Percentiles rank a stretch among this genome's conserved stretches.
Conservation (phyloP, 2,329 filamentous ascomycete genomes). For the Ophiostoma novo-ulmi region DNA sequence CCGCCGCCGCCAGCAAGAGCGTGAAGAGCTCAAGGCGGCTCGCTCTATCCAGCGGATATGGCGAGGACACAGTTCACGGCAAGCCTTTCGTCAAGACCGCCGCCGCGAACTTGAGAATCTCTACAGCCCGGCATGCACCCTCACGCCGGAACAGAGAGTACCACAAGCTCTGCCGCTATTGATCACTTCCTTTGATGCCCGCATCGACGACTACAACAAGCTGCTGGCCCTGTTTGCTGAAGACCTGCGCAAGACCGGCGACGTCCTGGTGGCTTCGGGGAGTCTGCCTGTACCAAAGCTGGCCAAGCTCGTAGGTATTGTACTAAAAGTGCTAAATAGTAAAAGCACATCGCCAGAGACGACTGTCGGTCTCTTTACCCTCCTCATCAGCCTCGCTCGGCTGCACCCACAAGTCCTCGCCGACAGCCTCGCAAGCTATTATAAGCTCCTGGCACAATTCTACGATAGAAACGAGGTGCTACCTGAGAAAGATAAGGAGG, state of each 20-base stretch:
- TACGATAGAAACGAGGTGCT: conserved; percentile 20
- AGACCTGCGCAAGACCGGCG: conserved; percentile 40
- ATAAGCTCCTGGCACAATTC: conserved; percentile 26
- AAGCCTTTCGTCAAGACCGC: conserved; percentile 51
- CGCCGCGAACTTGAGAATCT: conserved; percentile 59
- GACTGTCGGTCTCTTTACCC: conserved; percentile 12
- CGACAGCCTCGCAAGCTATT: conserved; percentile 28
- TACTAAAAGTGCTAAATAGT: conserved; percentile 30
- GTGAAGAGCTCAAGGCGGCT: conserved; percentile 68
- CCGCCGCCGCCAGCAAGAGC: conserved; percentile 70
- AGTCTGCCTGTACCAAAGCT: conserved; percentile 34
- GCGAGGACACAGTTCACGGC: conserved; percentile 68
- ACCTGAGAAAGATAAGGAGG: conserved; percentile 13
- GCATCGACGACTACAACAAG: conserved; percentile 43
- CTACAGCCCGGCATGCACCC: conserved; percentile 39
- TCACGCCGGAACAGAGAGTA: conserved; percentile 36
- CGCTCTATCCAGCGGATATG: conserved; percentile 72
- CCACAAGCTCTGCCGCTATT: conserved; percentile 45
- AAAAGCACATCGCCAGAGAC: not conserved
- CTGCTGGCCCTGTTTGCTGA: conserved; percentile 44
- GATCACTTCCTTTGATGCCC: conserved; percentile 46
- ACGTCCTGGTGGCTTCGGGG: conserved; percentile 36
- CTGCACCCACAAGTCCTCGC: conserved; percentile 24
- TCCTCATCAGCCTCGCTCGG: conserved; percentile 26
- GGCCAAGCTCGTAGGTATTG: conserved; percentile 35